Conservation (phyloP, 169 alveolate species). For the Plasmodium ovale region DNA sequence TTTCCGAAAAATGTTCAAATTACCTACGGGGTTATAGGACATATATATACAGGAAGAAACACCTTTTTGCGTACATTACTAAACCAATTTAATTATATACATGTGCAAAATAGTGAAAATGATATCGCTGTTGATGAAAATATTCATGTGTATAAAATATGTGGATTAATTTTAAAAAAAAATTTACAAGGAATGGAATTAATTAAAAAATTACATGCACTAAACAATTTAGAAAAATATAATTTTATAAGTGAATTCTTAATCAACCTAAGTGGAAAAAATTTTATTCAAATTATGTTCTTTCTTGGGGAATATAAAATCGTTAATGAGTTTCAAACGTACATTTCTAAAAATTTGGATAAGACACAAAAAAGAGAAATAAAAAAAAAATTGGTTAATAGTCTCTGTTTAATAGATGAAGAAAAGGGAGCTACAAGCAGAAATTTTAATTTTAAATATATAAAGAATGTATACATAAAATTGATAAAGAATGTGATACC, state of each 20-base stretch:
- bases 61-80: conserved; percentile 21
- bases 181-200: conserved; percentile 25
- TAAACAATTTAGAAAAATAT: conserved; percentile 8
- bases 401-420: conserved; percentile 4
- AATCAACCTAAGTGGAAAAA: conserved; percentile 20
- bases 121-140: conserved; percentile 20
- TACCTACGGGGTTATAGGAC: conserved; percentile 65
- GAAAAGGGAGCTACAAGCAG: not conserved
- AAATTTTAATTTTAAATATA: conserved; percentile 27
- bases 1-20: conserved; percentile 9
- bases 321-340: not conserved
- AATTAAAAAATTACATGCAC: conserved; percentile 50
- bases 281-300: conserved; percentile 4
- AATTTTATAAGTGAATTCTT: conserved; percentile 37
- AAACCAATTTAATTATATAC: conserved; percentile 7
- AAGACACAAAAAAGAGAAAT: conserved; percentile 10
- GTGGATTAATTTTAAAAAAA: conserved; percentile 58
- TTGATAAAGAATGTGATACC: conserved; percentile 37
- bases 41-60: conserved; percentile 67
- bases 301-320: conserved; percentile 5
- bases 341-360: conserved; percentile 1
- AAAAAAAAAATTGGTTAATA: conserved; percentile 25
- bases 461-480: conserved; percentile 20
- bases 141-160: conserved; percentile 29
- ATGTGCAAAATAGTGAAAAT: not conserved